phyloP scores from a whole-genome alignment of 2,329 filamentous ascomycete species.

The Pseudocercospora fuligena region DNA sequence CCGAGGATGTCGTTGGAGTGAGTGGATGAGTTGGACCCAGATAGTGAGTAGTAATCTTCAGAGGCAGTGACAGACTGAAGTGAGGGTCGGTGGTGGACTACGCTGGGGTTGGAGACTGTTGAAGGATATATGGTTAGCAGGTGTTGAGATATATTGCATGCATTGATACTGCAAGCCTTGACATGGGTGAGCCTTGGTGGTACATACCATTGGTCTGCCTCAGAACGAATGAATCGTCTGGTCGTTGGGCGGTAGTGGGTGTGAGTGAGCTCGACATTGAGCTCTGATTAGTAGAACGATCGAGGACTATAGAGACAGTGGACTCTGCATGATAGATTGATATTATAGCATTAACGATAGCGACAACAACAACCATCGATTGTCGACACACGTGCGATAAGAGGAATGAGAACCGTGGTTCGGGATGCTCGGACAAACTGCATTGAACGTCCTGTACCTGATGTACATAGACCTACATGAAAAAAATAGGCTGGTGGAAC shows the following conservation, averaged over 20 bases:
- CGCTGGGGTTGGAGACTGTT: constrained; percentile 38
- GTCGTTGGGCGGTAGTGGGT: constrained; percentile 9
- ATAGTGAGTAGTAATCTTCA: constrained; percentile 57
- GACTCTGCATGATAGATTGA: not conserved
- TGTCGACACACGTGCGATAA: constrained; percentile 10
- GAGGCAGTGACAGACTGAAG: constrained; percentile 55
- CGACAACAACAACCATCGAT: constrained; percentile 5
- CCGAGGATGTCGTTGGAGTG: constrained; percentile 39
- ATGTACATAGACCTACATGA: not conserved
- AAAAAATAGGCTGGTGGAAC: not conserved
- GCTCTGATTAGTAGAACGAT: not conserved
- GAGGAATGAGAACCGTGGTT: constrained; percentile 7
- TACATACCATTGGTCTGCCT: constrained; percentile 32
- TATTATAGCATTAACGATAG: not conserved
- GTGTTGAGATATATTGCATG: not conserved
- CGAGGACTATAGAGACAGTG: not conserved
- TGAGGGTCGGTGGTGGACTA: constrained; percentile 43
- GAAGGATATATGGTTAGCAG: not conserved
- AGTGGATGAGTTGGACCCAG: constrained; percentile 47
- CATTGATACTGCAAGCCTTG: constrained; percentile 3
- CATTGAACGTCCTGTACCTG: constrained; percentile 1
- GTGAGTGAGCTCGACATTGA: constrained; percentile 12
- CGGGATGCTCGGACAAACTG: not conserved
- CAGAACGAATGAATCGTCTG: constrained; percentile 18
- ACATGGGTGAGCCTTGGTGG: constrained; percentile 9